phyloP scores from a whole-genome alignment of 371 early-diverging fungal species.

The Mucor indicus region DNA sequence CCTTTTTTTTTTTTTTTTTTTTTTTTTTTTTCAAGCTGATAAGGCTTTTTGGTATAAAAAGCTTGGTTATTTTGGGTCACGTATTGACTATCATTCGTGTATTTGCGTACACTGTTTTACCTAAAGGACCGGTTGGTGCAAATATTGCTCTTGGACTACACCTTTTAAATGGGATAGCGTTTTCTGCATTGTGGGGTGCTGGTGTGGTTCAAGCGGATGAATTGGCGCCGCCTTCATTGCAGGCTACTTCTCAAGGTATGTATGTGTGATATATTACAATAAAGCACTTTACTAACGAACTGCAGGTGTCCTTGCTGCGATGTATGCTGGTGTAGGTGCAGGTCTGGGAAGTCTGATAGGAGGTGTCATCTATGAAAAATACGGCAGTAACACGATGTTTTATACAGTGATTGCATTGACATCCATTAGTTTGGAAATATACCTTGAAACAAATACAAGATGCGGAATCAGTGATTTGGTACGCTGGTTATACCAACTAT shows the following conservation, averaged over 20 bases:
- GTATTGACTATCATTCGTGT: conserved; percentile 47
- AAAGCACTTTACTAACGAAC: background rate
- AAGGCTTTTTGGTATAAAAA: conserved; percentile 45
- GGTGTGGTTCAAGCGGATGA: conserved; percentile 56
- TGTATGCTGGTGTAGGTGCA: conserved; percentile 53
- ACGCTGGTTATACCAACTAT: conserved; percentile 23
- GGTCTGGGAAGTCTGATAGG: conserved; percentile 48
- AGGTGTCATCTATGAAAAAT: conserved; percentile 41
- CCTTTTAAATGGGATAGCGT: conserved; percentile 48
- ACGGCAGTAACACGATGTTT: conserved; percentile 46
- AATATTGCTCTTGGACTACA: conserved; percentile 45
- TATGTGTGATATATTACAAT: background rate
- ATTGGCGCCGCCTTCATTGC: conserved; percentile 45
- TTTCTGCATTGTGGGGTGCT: conserved; percentile 53
- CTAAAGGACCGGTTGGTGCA: conserved; percentile 45
- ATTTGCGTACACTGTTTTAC: conserved; percentile 48
- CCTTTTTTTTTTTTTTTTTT: background rate
- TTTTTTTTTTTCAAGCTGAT: conserved; percentile 28
- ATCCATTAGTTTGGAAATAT: conserved; percentile 35
- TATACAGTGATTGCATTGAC: conserved; percentile 43
- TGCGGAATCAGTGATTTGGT: conserved; percentile 40
- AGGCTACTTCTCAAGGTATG: conserved; percentile 51
- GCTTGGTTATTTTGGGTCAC: conserved; percentile 46
- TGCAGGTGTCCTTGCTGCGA: conserved; percentile 45
- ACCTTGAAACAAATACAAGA: conserved; percentile 45